phyloP scores from a whole-genome alignment of 129 eudicot genomes.

The Logfia minima region DNA sequence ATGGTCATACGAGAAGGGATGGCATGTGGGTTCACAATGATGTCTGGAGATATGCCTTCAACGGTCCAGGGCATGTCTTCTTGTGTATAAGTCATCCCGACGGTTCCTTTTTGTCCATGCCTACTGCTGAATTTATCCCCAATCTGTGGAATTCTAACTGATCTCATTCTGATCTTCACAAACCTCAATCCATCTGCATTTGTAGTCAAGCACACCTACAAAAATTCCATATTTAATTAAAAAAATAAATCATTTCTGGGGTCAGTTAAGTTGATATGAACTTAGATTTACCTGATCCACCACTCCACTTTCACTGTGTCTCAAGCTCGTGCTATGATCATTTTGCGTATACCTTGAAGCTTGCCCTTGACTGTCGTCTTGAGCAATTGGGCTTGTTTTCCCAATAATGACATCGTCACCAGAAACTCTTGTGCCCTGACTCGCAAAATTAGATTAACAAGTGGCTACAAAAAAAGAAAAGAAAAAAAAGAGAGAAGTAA shows the following conservation, averaged over 20 bases:
- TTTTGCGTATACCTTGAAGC: neutral
- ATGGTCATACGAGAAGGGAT: conserved; percentile 20
- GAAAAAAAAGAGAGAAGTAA: no score
- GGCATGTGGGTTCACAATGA: conserved; percentile 53
- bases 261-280: neutral
- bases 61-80: conserved; percentile 51
- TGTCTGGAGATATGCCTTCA: conserved; percentile 11
- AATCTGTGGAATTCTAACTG: conserved; percentile 44
- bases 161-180: conserved; percentile 53
- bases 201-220: neutral
- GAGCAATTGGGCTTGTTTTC: neutral
- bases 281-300: neutral
- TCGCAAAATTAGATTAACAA: neutral
- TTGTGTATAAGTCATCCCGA: conserved; percentile 43
- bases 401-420: conserved; percentile 1
- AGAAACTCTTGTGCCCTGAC: neutral
- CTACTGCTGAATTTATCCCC: conserved; percentile 53
- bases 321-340: neutral
- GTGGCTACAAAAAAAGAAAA: no score
- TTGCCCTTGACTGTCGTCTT: neutral
- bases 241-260: neutral
- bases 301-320: neutral
- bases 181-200: neutral
- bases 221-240: neutral
- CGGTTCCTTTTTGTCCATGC: conserved; percentile 56